Evolutionary conservation across 2,329 filamentous ascomycete genomes (phyloP), one percentile per base, ranked within the genome.

Genomic region (Lachnellula willkommii): DNA sequence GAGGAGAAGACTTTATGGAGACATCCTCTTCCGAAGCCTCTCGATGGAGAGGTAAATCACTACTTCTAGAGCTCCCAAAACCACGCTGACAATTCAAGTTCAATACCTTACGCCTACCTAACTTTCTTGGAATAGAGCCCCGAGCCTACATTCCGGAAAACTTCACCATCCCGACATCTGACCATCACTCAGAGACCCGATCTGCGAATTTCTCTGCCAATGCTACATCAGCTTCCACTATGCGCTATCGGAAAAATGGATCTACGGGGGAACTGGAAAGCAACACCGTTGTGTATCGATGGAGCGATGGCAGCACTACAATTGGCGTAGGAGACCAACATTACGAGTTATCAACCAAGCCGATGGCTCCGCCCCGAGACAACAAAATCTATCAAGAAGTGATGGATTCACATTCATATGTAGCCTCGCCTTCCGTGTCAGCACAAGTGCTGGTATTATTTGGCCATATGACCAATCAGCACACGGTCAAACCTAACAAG

Each of bases 281-380:
- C 67, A 93, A 93, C 68, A 82, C 89, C 2, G 81, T 85, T 60
- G 74, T 93, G 32, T 82, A 89, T 67, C 81, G 82, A 63, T 93
- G 89, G 89, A 90, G 85, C 59, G 89, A 93, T 66, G 89, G 89
- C 28, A 90, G 86, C 4, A 75, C 89, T 15, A 91, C 88, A 11
- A 75, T 93, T 24, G 82, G 87, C n/a, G 77, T 92, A 24, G 89
- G 88, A 14, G 84, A 83, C 57, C 83, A 85, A 60, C 88, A 92
- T 66, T 92, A 87, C 74, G 87, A 90, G 66, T 79, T 92, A 47
- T 79, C 84, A 60, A 84, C 81, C 64, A 90, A 89, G 71, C 73
- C 78, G 24, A 80, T 91, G 48, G 87, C 87, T 2, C 86, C 87
- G 2, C 74, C 73, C 12, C 73, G 77, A 48, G 65, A 65, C 28